Conservation (phyloP, 345 rosid species). For the Brassica rapa region DNA sequence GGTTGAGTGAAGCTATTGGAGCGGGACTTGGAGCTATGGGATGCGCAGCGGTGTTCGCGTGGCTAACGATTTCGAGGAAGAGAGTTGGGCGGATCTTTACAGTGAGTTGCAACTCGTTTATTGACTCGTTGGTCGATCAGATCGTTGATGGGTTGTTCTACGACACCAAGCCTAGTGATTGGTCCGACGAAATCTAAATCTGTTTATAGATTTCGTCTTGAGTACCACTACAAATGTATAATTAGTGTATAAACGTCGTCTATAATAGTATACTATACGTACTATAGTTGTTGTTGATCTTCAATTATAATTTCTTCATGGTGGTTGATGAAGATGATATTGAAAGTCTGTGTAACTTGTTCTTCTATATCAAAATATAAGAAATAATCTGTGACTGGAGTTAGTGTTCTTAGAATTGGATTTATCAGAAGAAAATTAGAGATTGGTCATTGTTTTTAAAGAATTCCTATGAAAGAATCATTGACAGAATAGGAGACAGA, state of each 20-base stretch:
- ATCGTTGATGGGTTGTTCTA: slow-evolving; percentile 93
- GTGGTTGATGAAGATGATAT: slow-evolving; percentile 31
- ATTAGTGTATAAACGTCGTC: slow-evolving; percentile 6
- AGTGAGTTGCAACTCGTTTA: slow-evolving; percentile 67
- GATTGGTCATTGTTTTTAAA: not conserved
- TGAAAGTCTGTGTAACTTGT: slow-evolving; percentile 33
- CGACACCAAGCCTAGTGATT: slow-evolving; percentile 56
- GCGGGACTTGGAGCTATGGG: slow-evolving; percentile 69
- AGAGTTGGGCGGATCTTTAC: slow-evolving; percentile 72
- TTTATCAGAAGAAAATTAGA: not conserved
- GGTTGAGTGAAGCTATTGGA: slow-evolving; percentile 67
- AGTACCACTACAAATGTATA: slow-evolving; percentile 9
- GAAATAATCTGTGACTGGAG: not conserved
- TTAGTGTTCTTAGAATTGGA: not conserved
- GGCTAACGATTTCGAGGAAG: slow-evolving; percentile 75
- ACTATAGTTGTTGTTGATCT: slow-evolving; percentile 5
- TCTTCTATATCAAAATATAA: not conserved
- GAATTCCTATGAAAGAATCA: not conserved
- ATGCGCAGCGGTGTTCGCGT: slow-evolving; percentile 73
- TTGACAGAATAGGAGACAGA: too few species aligned
- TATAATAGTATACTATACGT: not conserved
- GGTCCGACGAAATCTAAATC: slow-evolving; percentile 65
- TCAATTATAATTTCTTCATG: slow-evolving; percentile 19
- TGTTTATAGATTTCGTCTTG: not conserved
- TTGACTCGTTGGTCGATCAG: slow-evolving; percentile 84